phyloP scores from a whole-genome alignment of 2,329 filamentous ascomycete species.

The Exophiala lecanii-corni region DNA sequence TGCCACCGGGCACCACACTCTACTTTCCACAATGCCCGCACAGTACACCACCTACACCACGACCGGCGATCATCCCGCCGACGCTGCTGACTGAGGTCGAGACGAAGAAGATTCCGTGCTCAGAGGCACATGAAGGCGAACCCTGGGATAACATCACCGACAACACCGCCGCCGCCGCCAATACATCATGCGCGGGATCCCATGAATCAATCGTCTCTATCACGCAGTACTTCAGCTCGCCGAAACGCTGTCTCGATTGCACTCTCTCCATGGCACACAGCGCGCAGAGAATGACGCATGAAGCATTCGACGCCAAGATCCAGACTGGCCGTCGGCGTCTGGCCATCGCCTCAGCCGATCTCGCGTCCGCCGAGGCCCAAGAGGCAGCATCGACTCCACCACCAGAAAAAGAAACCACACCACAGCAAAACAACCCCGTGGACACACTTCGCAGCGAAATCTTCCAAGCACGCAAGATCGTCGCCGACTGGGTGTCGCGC shows the following conservation, averaged over 20 bases:
- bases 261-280: slow-evolving; percentile 3
- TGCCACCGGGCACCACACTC: slow-evolving; percentile 8
- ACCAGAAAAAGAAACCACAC: no score
- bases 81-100: slow-evolving; percentile 8
- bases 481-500: not conserved
- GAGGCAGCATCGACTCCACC: not conserved
- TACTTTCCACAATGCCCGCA: slow-evolving; percentile 13
- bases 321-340: not conserved
- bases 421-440: not conserved
- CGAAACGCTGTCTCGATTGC: slow-evolving; percentile 12
- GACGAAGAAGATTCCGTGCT: not conserved
- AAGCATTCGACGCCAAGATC: not conserved
- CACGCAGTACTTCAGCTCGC: slow-evolving; percentile 6
- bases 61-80: slow-evolving; percentile 7
- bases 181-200: not conserved
- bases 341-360: not conserved
- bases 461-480: not conserved
- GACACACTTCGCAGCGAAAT: not conserved
- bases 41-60: slow-evolving; percentile 13
- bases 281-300: slow-evolving; percentile 1
- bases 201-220: not conserved
- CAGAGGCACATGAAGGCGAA: no score
- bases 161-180: not conserved
- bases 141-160: no score
- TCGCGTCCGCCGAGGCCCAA: not conserved